A percentile compares a stretch with the other conserved stretches of the same genome.
Evolutionary conservation across 2,329 filamentous ascomycete species (phyloP).

Genomic region (Paraphaeosphaeria sporulosa): DNA sequence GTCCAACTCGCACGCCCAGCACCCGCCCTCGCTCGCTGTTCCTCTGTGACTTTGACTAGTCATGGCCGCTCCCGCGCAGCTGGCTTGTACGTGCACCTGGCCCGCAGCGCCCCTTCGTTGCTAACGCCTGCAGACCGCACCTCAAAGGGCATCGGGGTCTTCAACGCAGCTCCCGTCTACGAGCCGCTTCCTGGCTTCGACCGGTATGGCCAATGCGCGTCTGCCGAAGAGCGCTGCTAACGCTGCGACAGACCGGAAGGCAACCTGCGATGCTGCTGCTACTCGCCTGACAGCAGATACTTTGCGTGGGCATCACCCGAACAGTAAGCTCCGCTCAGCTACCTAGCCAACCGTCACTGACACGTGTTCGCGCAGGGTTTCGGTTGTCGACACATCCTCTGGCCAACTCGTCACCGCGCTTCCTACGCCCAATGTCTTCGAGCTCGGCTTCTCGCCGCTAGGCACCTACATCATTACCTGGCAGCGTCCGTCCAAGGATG

Average conservation of each 20-base stretch:
- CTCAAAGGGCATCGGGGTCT: slow-evolving; percentile 92
- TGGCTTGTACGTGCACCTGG: slow-evolving; percentile 71
- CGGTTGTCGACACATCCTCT: slow-evolving; percentile 80
- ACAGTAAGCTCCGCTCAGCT: slow-evolving; percentile 54
- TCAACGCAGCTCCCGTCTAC: slow-evolving; percentile 91
- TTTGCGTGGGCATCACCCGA: slow-evolving; percentile 94
- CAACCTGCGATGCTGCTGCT: slow-evolving; percentile 91
- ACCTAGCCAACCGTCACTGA: slow-evolving; percentile 8
- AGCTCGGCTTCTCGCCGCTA: slow-evolving; percentile 90
- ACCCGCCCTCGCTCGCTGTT: slow-evolving; percentile 38
- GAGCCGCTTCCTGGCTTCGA: slow-evolving; percentile 81
- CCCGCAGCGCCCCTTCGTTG: slow-evolving; percentile 4
- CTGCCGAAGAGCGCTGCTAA: slow-evolving; percentile 16
- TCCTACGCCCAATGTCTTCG: slow-evolving; percentile 84
- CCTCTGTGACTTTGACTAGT: slow-evolving; percentile 86
- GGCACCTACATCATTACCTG: slow-evolving; percentile 96
- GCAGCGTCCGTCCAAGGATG: slow-evolving; percentile 93
- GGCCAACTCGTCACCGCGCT: slow-evolving; percentile 79
- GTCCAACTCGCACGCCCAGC: slow-evolving; percentile 38
- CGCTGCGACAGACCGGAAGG: slow-evolving; percentile 75
- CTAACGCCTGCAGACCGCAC: slow-evolving; percentile 71
- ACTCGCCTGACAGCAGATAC: slow-evolving; percentile 95
- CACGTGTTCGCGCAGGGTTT: slow-evolving; percentile 64
- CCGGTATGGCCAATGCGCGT: slow-evolving; percentile 51
- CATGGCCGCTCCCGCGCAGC: slow-evolving; percentile 93